A percentile compares a stretch with the other conserved stretches of the same genome.
Evolutionary conservation across 176 grass and related monocot genomes (phyloP).

Genomic region (Carex pumila): DNA sequence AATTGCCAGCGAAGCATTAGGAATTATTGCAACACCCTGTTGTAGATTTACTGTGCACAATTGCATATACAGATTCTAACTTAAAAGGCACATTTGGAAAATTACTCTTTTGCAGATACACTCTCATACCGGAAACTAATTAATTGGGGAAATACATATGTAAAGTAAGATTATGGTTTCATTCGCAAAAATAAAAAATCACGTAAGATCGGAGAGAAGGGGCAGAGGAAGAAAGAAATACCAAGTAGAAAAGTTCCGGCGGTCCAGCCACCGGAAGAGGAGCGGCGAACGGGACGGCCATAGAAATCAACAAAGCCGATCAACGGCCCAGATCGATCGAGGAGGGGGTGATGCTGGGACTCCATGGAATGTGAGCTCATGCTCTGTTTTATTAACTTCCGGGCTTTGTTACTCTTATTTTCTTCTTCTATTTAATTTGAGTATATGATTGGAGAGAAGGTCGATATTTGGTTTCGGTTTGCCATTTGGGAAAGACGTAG

Average conservation of each 20-base stretch:
- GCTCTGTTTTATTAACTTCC: not conserved
- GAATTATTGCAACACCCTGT: not conserved
- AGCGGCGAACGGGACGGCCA: constrained; percentile 24
- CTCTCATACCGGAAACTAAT: not conserved
- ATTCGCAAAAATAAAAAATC: too few species aligned
- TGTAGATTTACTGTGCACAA: too few species aligned
- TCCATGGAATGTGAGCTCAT: constrained; percentile 18
- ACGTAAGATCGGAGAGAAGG: not conserved
- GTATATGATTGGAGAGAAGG: not conserved
- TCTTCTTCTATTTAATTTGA: not conserved
- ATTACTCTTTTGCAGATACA: not conserved
- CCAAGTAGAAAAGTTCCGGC: constrained; percentile 35
- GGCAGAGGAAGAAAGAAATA: not conserved
- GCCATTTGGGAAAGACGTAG: too few species aligned
- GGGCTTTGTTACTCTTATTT: too few species aligned
- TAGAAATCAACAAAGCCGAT: constrained; percentile 38
- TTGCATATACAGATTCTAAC: too few species aligned
- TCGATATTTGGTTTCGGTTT: not conserved
- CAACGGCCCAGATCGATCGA: constrained; percentile 10
- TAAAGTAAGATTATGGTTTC: too few species aligned
- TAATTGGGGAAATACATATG: not conserved
- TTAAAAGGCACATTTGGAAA: not conserved
- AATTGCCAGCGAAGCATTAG: not conserved
- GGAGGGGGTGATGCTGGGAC: constrained; percentile 20
- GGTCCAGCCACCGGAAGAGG: constrained; percentile 40